A percentile compares a stretch with the other conserved stretches of the same genome.
phyloP scores from a whole-genome alignment of 2,329 filamentous ascomycete species.

The Talaromyces pinophilus region DNA sequence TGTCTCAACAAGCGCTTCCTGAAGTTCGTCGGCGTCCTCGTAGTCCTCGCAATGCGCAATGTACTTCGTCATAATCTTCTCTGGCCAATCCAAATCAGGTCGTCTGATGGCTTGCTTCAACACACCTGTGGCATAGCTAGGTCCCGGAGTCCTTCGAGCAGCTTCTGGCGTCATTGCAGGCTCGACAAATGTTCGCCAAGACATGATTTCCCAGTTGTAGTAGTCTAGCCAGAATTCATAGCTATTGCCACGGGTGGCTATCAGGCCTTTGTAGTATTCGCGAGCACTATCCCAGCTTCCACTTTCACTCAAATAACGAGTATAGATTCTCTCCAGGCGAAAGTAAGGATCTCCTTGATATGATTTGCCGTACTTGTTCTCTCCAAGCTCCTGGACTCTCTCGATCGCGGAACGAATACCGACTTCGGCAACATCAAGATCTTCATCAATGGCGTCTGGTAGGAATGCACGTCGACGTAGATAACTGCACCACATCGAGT shows the following conservation, averaged over 20 bases:
- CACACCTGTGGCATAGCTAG: slow-evolving; percentile 72
- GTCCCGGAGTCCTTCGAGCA: slow-evolving; percentile 62
- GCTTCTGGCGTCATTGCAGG: slow-evolving; percentile 55
- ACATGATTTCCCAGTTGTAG: slow-evolving; percentile 86
- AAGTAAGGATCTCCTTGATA: slow-evolving; percentile 88
- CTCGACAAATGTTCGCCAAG: slow-evolving; percentile 61
- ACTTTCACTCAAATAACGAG: slow-evolving; percentile 86
- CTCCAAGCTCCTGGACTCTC: slow-evolving; percentile 75
- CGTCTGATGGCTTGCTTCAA: slow-evolving; percentile 68
- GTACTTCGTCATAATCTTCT: slow-evolving; percentile 51
- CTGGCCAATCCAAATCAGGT: slow-evolving; percentile 52
- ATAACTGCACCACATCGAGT: slow-evolving; percentile 92
- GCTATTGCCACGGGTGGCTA: slow-evolving; percentile 68
- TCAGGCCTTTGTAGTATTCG: slow-evolving; percentile 72
- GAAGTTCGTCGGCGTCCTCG: slow-evolving; percentile 74
- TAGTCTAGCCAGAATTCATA: slow-evolving; percentile 94
- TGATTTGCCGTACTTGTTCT: slow-evolving; percentile 71
- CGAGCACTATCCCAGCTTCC: slow-evolving; percentile 75
- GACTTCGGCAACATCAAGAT: slow-evolving; percentile 84
- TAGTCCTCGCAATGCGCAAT: slow-evolving; percentile 76
- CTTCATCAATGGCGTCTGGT: slow-evolving; percentile 72
- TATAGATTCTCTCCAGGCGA: slow-evolving; percentile 85
- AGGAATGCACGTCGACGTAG: slow-evolving; percentile 82
- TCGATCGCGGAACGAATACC: slow-evolving; percentile 84
- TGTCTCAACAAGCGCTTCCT: slow-evolving; percentile 71